These are phyloP conservation scores for Clathrus columnatus DNA, from an alignment of 768 basidiomycete genomes.

Conservation along the genomic window DNA sequence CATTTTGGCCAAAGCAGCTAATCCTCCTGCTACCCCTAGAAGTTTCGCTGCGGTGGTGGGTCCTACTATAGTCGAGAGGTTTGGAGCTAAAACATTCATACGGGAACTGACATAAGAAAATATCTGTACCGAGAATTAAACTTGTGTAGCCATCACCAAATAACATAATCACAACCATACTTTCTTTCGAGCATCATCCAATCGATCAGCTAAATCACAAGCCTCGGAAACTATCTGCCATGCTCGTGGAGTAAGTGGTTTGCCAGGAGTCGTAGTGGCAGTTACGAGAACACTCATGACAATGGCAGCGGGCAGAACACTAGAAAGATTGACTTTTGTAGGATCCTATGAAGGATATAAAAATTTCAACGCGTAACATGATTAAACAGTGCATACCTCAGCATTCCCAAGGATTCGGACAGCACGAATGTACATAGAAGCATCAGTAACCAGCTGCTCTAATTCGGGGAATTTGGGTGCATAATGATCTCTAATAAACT, in stretches of 20 bases:
- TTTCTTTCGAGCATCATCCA: slow-evolving; percentile 87
- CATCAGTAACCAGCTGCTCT: slow-evolving; percentile 89
- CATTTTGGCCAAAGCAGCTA: slow-evolving; percentile 85
- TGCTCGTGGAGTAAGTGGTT: slow-evolving; percentile 53
- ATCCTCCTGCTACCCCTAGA: slow-evolving; percentile 92
- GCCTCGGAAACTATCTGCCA: slow-evolving; percentile 82
- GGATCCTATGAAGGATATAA: slow-evolving; percentile 48
- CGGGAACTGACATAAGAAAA: slow-evolving; percentile 99
- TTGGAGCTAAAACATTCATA: slow-evolving; percentile 97
- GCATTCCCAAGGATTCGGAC: slow-evolving; percentile 84
- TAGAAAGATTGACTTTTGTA: slow-evolving; percentile 74
- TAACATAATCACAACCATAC: slow-evolving; percentile 33
- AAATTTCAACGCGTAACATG: slow-evolving; percentile 8
- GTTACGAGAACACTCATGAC: slow-evolving; percentile 96
- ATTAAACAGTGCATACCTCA: slow-evolving; percentile 37
- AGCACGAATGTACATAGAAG: slow-evolving; percentile 85
- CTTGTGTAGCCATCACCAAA: not conserved
- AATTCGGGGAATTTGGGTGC: slow-evolving; percentile 92
- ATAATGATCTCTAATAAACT: slow-evolving; percentile 99
- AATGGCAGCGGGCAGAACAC: slow-evolving; percentile 77
- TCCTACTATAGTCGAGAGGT: slow-evolving; percentile 96
- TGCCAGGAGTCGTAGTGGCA: slow-evolving; percentile 83
- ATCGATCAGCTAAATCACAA: slow-evolving; percentile 78
- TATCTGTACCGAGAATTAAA: slow-evolving; percentile 46
- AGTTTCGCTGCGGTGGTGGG: slow-evolving; percentile 98